phyloP scores from a whole-genome alignment of 2,329 filamentous ascomycete genomes.

The Tolypocladium cylindrosporum region DNA sequence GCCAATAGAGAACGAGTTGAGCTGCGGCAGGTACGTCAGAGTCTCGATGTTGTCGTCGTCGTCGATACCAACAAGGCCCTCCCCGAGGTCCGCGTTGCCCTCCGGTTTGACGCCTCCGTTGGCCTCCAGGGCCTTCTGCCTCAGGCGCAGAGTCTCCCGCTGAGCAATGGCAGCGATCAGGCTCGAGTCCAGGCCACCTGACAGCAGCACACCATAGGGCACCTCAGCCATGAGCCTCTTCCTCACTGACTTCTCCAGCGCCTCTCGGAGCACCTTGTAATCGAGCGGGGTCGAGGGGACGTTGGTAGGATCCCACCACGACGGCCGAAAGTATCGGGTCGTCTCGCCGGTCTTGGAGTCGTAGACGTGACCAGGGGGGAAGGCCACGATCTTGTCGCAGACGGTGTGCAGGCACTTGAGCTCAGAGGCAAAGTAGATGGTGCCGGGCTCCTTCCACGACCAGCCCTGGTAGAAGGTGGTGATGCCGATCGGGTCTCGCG shows the following conservation, averaged over 20 bases:
- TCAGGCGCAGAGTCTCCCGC: conserved; percentile 74
- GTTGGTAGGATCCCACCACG: conserved; percentile 78
- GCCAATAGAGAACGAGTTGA: conserved; percentile 98
- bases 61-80: conserved; percentile 85
- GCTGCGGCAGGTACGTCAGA: conserved; percentile 81
- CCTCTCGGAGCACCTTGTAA: conserved; percentile 69
- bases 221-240: conserved; percentile 99
- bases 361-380: conserved; percentile 92
- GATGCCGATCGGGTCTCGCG: conserved; percentile 92
- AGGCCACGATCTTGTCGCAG: conserved; percentile 89
- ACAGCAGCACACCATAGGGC: conserved; percentile 90
- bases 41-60: conserved; percentile 84
- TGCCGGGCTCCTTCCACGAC: conserved; percentile 69
- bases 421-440: conserved; percentile 95
- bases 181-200: conserved; percentile 91
- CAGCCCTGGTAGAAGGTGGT: conserved; percentile 96
- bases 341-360: conserved; percentile 83
- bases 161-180: conserved; percentile 92
- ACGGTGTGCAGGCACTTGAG: conserved; percentile 87
- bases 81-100: conserved; percentile 47
- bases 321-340: conserved; percentile 82
- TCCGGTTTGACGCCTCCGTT: conserved; percentile 32
- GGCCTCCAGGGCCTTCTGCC: conserved; percentile 48
- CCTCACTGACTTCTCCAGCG: conserved; percentile 81
- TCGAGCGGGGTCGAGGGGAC: conserved; percentile 75